Percentiles rank a stretch among this genome's conserved stretches.
Conservation (phyloP, 2,329 filamentous ascomycete genomes). For the Trematosphaeria pertusa region DNA sequence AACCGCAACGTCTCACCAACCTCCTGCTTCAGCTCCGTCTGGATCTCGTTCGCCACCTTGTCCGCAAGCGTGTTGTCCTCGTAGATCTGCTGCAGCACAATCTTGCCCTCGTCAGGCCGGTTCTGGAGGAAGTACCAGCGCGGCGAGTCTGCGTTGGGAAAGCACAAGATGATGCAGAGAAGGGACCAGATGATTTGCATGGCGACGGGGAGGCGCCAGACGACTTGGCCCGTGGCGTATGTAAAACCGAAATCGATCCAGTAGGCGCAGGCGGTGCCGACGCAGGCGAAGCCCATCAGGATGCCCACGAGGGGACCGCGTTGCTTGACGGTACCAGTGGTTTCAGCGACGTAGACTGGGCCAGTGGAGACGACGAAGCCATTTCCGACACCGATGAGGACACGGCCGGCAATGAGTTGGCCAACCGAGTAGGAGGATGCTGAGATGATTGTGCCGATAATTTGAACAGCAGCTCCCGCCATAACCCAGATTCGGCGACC, state of each 20-base stretch:
- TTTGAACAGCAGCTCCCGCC: conserved; percentile 29
- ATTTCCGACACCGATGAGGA: conserved; percentile 42
- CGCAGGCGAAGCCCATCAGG: conserved; percentile 35
- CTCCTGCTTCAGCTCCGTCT: conserved; percentile 20
- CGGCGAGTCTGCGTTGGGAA: conserved; percentile 28
- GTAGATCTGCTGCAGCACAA: conserved; percentile 29
- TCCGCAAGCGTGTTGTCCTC: conserved; percentile 15
- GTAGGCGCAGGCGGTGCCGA: conserved; percentile 38
- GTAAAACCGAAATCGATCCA: conserved; percentile 46
- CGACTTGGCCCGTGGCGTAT: conserved; percentile 33
- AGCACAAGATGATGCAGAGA: conserved; percentile 27
- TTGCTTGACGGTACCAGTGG: conserved; percentile 30
- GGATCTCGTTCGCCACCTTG: conserved; percentile 17
- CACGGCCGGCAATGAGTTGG: conserved; percentile 37
- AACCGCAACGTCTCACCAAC: conserved; percentile 24
- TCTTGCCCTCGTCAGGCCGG: conserved; percentile 26
- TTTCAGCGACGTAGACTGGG: conserved; percentile 42
- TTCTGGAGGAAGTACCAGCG: conserved; percentile 38
- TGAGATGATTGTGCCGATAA: conserved; percentile 40
- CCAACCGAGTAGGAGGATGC: conserved; percentile 32
- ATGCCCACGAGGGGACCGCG: conserved; percentile 38
- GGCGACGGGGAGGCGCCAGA: conserved; percentile 42
- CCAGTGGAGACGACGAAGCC: conserved; percentile 38
- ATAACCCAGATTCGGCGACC: conserved; percentile 38
- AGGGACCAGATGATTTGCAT: conserved; percentile 38